Base-by-base conservation (phyloP, 2,329 filamentous ascomycete genomes). In the Hawksworthiomyces lignivorus region DNA sequence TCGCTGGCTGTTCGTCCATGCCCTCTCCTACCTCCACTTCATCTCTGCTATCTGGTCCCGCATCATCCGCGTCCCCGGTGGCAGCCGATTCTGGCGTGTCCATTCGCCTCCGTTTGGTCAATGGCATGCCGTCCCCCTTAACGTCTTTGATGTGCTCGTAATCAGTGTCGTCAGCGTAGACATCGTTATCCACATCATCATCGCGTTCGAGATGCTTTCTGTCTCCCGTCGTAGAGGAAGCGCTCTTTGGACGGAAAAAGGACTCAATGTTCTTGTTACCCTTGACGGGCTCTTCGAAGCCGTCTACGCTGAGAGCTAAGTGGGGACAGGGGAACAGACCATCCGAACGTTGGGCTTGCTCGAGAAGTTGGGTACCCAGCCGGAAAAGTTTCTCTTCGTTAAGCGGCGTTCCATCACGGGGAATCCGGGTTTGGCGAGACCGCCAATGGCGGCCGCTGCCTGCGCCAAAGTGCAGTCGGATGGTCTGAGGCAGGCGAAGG, bases 261-360 rank as follows among this genome's bases (percentile, higher is more conserved):
- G 77, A 73, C 33, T 84, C 82, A 51, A 98, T 97, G 26, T 84
- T 86, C 69, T 81, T 82, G 56, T 95, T 97, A 5, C 86, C 84
- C 30, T 73, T 78, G 44, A 90, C 68, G 3, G 87, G 85, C 50
- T 96, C 88, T 59, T 97, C 89, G 50, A 97, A 96, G 0, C 87
- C 89, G n/a, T 80, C 82, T 19, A 97, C 87, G 49, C 84, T 89
- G 34, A 97, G 65, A 44, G 86, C 92, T 8, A 98, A 69, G 56
- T 95, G 92, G n/a, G 80, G 72, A 57, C 92, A 97, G 7, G 92
- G 92, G 87, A 88, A 97, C 14, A 85, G 81, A 39, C 73, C 69
- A 1, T 86, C 87, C 50, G 94, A 87, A 2, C 75, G 73, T 10
- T 87, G 71, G 27, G 94, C 80, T 53, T 95, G 88, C 19, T 73